Evolutionary conservation across 169 alveolate genomes (phyloP).

Genomic region (Ichthyophthirius multifiliis): DNA sequence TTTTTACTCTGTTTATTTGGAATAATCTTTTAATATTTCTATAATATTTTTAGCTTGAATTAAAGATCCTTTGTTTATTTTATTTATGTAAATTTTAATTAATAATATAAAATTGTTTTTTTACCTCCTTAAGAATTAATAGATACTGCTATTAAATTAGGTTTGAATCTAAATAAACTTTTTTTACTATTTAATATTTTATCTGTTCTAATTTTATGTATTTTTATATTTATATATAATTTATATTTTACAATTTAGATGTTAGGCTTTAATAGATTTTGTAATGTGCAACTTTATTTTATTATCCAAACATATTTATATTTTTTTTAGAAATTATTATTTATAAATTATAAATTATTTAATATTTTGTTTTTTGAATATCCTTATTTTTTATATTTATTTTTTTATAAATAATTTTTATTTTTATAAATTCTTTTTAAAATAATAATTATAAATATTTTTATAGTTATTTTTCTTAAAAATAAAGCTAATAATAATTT

Average conservation of each 20-base stretch:
- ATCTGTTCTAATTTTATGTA: background rate
- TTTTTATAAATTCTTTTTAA: too few relatives aligned
- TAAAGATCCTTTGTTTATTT: background rate
- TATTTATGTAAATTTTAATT: background rate
- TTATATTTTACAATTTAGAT: background rate
- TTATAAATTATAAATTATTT: too few relatives aligned
- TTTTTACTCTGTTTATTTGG: background rate
- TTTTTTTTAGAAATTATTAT: too few relatives aligned
- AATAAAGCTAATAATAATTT: too few relatives aligned
- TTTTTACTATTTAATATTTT: background rate
- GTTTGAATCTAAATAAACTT: background rate
- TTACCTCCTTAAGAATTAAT: conserved; percentile 1
- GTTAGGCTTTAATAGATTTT: background rate
- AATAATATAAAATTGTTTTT: background rate
- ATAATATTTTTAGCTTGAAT: background rate
- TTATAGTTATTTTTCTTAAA: too few relatives aligned
- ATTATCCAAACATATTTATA: background rate
- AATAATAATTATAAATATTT: too few relatives aligned
- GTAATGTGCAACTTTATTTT: background rate
- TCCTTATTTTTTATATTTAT: too few relatives aligned
- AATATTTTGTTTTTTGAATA: too few relatives aligned
- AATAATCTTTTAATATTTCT: background rate
- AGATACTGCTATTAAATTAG: background rate
- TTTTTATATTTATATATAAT: background rate
- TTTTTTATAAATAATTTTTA: too few relatives aligned